Evolutionary conservation across 1,284 basidiomycete genomes (phyloP), one percentile per base, ranked within the genome.

Genomic region (Tilletia horrida): DNA sequence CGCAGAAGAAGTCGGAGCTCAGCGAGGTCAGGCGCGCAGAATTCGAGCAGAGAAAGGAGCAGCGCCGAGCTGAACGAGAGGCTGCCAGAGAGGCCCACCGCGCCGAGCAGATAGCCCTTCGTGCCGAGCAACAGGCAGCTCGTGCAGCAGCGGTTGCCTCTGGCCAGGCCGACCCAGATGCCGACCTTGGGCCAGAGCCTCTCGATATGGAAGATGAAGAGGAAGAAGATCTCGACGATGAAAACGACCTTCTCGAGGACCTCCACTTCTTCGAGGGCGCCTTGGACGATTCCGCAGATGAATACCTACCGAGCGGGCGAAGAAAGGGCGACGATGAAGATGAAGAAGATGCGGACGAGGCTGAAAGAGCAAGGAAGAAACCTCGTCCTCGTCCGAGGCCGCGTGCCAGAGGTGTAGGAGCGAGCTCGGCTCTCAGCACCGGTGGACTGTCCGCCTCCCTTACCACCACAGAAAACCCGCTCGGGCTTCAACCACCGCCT

Each of bases 401-500:
- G 11, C 23, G 25, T 13, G n/a, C 25, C 50, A 25, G 21, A 8
- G 21, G 55, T 9, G 16, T 13, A 29, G 31, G 29, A 25, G 27
- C 55, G 55, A 18, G 29, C 2, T 59, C 29, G 2, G 55, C 55
- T 1, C 29, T 35, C 3, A 59, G 27, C 55, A 59, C 27, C 29
- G 55, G 55, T 16, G 55, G 50, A 1, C 23, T 52, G 23, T 23
- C 50, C 23, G 50, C 50, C 50, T 21, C 50, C 50, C 55, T 40
- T 29, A 31, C 55, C 31, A 35, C 27, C 35, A 23, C 45, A 6
- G 55, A 59, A 35, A 59, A 59, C 31, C 55, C 55, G 35, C 55
- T 29, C 27, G 61, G 70, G 0, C 66, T 68, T 1, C 69, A 3
- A 18, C 66, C 14, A 1, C 48, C 6, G 6, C 70, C 1, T 2